Conservation (phyloP, 2,329 filamentous ascomycete species). For the Knoxdaviesia proteae region DNA sequence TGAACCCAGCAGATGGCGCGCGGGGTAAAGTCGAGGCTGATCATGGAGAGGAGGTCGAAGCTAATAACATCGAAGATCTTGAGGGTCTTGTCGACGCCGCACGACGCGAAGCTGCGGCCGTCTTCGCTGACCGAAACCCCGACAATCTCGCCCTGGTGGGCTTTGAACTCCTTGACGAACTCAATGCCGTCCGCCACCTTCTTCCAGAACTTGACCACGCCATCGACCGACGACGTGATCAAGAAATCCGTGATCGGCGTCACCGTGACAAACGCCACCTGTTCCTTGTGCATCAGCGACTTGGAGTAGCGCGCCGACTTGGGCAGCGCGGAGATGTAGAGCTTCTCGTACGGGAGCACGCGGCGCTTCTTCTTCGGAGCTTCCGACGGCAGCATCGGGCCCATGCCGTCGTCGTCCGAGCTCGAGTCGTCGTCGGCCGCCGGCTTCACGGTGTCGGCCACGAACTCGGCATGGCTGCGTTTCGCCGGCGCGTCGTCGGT, state of each 20-base stretch:
- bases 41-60: constrained; percentile 69
- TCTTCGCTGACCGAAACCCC: constrained; percentile 74
- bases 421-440: constrained; percentile 18
- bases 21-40: constrained; percentile 56
- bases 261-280: constrained; percentile 69
- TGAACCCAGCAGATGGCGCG: constrained; percentile 85
- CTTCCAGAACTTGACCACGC: constrained; percentile 99
- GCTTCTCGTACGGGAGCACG: constrained; percentile 80
- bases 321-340: constrained; percentile 81
- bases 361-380: constrained; percentile 76
- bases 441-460: not conserved
- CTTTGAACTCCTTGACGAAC: constrained; percentile 95
- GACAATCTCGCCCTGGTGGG: constrained; percentile 68
- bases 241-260: constrained; percentile 87
- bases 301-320: constrained; percentile 69
- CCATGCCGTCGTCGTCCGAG: constrained; percentile 82
- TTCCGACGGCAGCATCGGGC: constrained; percentile 68
- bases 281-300: constrained; percentile 96
- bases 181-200: constrained; percentile 79
- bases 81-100: constrained; percentile 55
- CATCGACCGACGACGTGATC: constrained; percentile 82
- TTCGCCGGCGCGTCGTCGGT: constrained; percentile 9
- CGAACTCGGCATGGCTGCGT: constrained; percentile 33
- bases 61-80: constrained; percentile 72
- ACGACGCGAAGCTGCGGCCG: constrained; percentile 82